A percentile compares a stretch with the other conserved stretches of the same genome.
These are phyloP conservation scores for Staphylotrichum tortipilum DNA, from an alignment of 495 filamentous ascomycete genomes.

Conservation along the genomic window DNA sequence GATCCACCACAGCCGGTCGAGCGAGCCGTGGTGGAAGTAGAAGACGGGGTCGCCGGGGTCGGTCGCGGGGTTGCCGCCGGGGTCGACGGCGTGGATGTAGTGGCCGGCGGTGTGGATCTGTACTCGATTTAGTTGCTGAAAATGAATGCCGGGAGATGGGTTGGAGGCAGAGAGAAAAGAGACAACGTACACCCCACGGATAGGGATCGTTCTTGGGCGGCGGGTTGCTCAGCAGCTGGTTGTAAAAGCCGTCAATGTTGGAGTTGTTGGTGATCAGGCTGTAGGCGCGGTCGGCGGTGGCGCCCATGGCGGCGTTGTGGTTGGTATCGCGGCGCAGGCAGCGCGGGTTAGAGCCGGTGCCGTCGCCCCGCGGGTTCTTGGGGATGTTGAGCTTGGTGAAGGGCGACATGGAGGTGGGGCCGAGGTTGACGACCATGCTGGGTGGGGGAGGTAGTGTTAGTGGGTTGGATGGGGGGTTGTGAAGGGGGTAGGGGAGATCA, in stretches of 20 bases:
- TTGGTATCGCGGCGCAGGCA: conserved; percentile 46
- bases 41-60: conserved; percentile 56
- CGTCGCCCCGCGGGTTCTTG: conserved; percentile 26
- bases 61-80: conserved; percentile 47
- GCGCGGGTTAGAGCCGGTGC: conserved; percentile 30
- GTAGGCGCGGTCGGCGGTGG: conserved; percentile 39
- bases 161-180: too few species aligned
- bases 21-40: conserved; percentile 53
- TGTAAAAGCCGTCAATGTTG: conserved; percentile 46
- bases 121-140: too few species aligned
- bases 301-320: conserved; percentile 37
- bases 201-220: conserved; percentile 24
- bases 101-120: conserved; percentile 56
- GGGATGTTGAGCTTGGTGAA: conserved; percentile 21
- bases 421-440: conserved; percentile 10
- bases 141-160: too few species aligned
- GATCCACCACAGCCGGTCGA: conserved; percentile 58
- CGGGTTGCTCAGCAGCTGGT: conserved; percentile 37
- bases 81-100: conserved; percentile 52
- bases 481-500: too few species aligned
- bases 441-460: not conserved
- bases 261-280: conserved; percentile 39
- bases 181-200: conserved; percentile 30
- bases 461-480: not conserved
- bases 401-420: conserved; percentile 24